Conservation (phyloP, 1,284 basidiomycete species). For the Moesziomyces antarcticus region DNA sequence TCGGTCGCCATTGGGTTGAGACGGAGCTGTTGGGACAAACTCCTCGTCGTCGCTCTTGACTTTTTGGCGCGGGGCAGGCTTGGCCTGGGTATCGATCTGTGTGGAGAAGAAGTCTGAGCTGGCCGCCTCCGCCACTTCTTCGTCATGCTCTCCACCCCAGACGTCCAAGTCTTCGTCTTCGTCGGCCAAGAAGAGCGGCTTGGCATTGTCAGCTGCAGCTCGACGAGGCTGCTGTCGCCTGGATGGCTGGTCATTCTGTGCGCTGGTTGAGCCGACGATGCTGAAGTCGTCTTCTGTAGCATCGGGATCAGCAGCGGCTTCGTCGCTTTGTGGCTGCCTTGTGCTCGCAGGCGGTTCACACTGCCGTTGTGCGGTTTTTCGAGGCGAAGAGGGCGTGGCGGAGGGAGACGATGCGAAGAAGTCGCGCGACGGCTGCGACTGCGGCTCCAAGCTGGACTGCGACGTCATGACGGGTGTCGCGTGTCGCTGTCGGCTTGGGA, state of each 20-base stretch:
- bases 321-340: neutral
- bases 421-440: slow-evolving; percentile 33
- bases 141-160: slow-evolving; percentile 14
- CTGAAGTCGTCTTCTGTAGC: slow-evolving; percentile 11
- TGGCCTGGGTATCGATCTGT: slow-evolving; percentile 7
- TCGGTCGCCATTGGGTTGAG: slow-evolving; percentile 1
- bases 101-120: slow-evolving; percentile 26
- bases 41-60: slow-evolving; percentile 28
- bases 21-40: slow-evolving; percentile 7
- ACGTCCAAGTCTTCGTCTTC: slow-evolving; percentile 37
- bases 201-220: slow-evolving; percentile 34
- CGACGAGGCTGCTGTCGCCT: slow-evolving; percentile 30
- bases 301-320: neutral
- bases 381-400: slow-evolving; percentile 25
- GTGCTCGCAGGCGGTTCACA: neutral
- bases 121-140: neutral
- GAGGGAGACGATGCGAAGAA: slow-evolving; percentile 50
- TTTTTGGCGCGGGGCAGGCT: slow-evolving; percentile 3
- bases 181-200: slow-evolving; percentile 37
- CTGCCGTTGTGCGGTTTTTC: slow-evolving; percentile 3
- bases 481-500: neutral
- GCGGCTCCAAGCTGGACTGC: slow-evolving; percentile 32
- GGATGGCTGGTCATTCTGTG: slow-evolving; percentile 1
- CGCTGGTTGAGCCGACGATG: slow-evolving; percentile 14
- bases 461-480: slow-evolving; percentile 16